These are phyloP conservation scores for Auriscalpium orientale DNA, from an alignment of 768 basidiomycete genomes.

Conservation along the genomic window DNA sequence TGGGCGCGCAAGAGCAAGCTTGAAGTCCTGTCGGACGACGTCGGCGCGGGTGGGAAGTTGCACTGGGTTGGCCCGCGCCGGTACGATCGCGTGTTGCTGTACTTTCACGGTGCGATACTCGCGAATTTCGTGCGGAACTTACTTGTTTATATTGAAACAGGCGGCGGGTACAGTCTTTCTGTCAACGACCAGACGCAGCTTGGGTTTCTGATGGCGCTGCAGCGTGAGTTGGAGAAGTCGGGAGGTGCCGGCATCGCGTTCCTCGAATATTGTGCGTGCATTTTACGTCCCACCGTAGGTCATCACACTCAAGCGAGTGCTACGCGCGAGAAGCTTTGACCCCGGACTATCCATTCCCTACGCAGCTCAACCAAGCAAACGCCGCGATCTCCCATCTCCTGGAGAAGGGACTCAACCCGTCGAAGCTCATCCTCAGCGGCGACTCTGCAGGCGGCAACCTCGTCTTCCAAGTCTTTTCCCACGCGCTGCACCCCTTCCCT, in stretches of 20 bases:
- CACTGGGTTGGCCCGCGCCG: not conserved
- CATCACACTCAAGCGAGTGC: not conserved
- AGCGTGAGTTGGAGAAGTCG: not conserved
- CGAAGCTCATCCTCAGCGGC: constrained; percentile 12
- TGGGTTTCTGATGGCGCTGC: not conserved
- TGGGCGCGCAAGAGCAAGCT: not conserved
- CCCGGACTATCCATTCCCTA: constrained; percentile 14
- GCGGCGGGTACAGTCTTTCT: not conserved
- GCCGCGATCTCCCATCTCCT: constrained; percentile 14
- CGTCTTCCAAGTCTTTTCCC: constrained; percentile 14
- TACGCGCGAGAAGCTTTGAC: constrained; percentile 7
- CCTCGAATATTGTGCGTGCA: not conserved
- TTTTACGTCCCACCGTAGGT: not conserved
- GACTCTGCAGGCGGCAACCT: constrained; percentile 20
- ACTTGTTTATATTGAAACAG: not conserved
- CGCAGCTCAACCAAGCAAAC: constrained; percentile 12
- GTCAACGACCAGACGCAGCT: not conserved
- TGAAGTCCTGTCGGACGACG: not conserved
- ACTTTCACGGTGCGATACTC: not conserved
- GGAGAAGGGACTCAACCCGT: constrained; percentile 8
- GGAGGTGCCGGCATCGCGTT: not conserved
- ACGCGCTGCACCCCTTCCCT: constrained; percentile 15
- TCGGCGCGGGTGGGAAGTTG: not conserved
- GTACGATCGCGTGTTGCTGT: not conserved
- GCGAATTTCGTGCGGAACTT: not conserved